These are phyloP conservation scores for Hymenoscyphus infarciens DNA, from an alignment of 2,329 filamentous ascomycete species.

Conservation along the genomic window DNA sequence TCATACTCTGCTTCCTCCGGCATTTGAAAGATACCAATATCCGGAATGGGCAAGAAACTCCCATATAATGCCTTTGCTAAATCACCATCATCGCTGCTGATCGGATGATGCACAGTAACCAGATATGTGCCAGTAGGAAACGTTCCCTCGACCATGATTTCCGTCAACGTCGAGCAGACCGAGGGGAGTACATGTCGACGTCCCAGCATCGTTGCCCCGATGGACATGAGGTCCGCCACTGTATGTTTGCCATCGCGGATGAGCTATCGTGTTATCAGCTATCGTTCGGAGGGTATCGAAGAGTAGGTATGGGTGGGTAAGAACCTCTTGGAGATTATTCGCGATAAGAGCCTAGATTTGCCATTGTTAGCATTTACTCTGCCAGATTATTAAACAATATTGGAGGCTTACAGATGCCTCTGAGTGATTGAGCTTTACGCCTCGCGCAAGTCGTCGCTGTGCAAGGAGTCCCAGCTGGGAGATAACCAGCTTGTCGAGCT, in stretches of 20 bases:
- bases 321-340: slow-evolving; percentile 78
- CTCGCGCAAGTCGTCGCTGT: slow-evolving; percentile 81
- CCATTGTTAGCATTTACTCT: slow-evolving; percentile 13
- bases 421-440: slow-evolving; percentile 83
- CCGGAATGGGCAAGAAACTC: slow-evolving; percentile 81
- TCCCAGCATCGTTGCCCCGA: slow-evolving; percentile 89
- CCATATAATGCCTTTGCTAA: slow-evolving; percentile 85
- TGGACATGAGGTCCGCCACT: slow-evolving; percentile 88
- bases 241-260: slow-evolving; percentile 94
- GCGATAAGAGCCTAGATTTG: slow-evolving; percentile 68
- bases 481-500: slow-evolving; percentile 96
- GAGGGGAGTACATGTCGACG: slow-evolving; percentile 85
- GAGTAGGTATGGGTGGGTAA: slow-evolving; percentile 14
- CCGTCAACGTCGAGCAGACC: slow-evolving; percentile 72
- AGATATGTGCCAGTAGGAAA: slow-evolving; percentile 89
- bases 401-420: slow-evolving; percentile 67
- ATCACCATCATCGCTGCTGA: slow-evolving; percentile 81
- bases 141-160: slow-evolving; percentile 92
- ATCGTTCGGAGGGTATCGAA: not conserved
- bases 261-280: slow-evolving; percentile 48
- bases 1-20: slow-evolving; percentile 64
- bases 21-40: slow-evolving; percentile 62
- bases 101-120: slow-evolving; percentile 88
- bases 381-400: slow-evolving; percentile 22
- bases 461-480: slow-evolving; percentile 84